phyloP scores from a whole-genome alignment of 2,329 filamentous ascomycete genomes.

The Botrytis deweyae region DNA sequence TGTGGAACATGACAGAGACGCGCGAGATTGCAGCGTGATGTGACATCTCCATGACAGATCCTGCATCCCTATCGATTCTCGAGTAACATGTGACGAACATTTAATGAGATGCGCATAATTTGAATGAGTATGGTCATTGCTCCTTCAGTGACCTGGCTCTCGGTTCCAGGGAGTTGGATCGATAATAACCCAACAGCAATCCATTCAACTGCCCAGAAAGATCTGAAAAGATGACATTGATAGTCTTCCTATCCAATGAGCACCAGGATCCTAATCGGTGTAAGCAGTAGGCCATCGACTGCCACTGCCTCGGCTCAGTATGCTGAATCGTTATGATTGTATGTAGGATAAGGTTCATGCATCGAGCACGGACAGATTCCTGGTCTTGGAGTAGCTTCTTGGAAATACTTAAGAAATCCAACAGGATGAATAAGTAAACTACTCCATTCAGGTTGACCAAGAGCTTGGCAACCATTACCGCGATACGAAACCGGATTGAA shows the following conservation, averaged over 20 bases:
- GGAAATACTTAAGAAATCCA: background rate
- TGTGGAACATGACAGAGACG: background rate
- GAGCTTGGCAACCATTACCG: background rate
- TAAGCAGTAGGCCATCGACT: background rate
- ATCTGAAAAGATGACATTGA: background rate
- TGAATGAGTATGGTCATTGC: background rate
- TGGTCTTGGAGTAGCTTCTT: background rate
- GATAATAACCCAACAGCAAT: background rate
- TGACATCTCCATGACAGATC: background rate
- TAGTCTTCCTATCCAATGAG: too few relatives aligned
- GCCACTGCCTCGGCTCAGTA: background rate
- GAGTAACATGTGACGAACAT: background rate
- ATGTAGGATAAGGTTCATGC: background rate
- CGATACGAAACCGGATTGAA: background rate
- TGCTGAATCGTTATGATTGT: background rate
- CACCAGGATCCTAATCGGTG: background rate
- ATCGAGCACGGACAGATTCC: background rate
- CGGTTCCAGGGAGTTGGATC: background rate
- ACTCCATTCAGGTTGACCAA: background rate
- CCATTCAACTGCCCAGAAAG: background rate
- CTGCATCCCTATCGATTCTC: background rate
- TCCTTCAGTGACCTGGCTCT: background rate
- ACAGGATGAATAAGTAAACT: background rate
- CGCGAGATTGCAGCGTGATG: background rate
- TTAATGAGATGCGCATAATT: background rate